Evolutionary conservation across 108 stramenopile species (phyloP), one percentile per base, ranked within the genome.

Genomic region (Fistulifera pelliculosa): DNA sequence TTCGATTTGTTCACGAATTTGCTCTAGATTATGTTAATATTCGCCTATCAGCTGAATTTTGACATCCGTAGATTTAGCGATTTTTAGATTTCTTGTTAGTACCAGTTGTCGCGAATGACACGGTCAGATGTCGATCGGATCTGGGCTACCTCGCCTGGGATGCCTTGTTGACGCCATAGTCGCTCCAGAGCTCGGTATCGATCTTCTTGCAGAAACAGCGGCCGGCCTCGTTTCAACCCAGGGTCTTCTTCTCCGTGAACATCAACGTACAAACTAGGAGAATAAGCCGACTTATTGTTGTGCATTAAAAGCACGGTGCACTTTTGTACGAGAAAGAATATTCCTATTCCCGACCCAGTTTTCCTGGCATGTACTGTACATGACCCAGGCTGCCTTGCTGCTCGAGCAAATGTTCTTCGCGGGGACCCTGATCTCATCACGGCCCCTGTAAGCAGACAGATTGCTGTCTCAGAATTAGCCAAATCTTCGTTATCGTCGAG

Each of bases 241-340:
- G 83, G 83, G 66, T 95, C 91, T 67, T 95, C 94, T 73, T 95
- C 94, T 11, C 94, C 94, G 47, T 95, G 80, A 53, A 90, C 81
- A 62, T 95, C 94, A 24, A 95, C 88, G 58, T 92, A 95, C 14
- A 93, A 61, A 65, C 90, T 92, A 14, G 78, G 72, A 48, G 81
- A 93, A 56, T 95, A 95, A 8, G 92, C 91, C 21, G 92, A 85
- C 42, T 93, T 93, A 65, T 90, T 83, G 65, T 92, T 93, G 71
- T 87, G 83, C 74, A 95, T 88, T 41, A 95, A 71, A 26, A 95
- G 85, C 0, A 95, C 85, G 11, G 87, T 87, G 58, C 89, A 90
- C 65, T 94, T 94, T 53, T 88, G 89, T 13, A 89, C 78, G 11
- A 95, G 75, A 64, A 95, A 93, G 57, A 92, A 91, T 8, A 93